Evolutionary conservation across 1,284 basidiomycete genomes (phyloP), one percentile per base, ranked within the genome.

Genomic region (Tausonia pullulans): DNA sequence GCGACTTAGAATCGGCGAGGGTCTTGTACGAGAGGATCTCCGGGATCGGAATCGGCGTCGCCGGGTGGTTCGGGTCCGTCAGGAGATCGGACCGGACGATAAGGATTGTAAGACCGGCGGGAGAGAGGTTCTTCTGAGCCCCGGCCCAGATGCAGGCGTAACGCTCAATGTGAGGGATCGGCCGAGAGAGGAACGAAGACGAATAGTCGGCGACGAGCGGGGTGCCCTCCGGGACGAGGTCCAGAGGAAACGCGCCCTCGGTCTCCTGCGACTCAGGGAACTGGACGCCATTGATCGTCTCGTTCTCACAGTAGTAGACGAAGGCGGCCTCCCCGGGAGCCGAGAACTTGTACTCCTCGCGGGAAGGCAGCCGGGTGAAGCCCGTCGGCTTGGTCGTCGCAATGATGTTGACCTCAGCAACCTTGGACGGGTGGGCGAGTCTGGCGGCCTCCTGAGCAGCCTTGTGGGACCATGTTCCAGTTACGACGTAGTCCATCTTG

Each of bases 301-400:
- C 96, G 79, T 99, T 99, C 75, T 98, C 95, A 82, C 96, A 99
- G 79, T 98, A 98, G 79, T 96, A 98, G 63, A 98, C 86, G 72
- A 94, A 84, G 8, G 90, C 94, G 1, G 95, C 87, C 73, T 85
- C 81, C 44, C 67, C 64, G 0, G 69, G 61, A 51, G 73, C 70
- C 11, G 88, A 89, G 78, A 96, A 89, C n/a, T 78, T 76, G 83
- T 88, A 97, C 58, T 82, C 79, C 63, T 80, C 78, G 72, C 84
- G 83, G 11, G 83, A 78, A 10, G 94, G 92, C 71, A 98, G 85
- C 64, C 82, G 82, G 70, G 91, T 88, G 78, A 88, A 97, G 78
- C 76, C 85, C 83, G 69, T 81, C 80, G 75, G 85, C 83, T 73
- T 82, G 76, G 61, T 86, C 84, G 73, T 83, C 59, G 81, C 85